phyloP scores from a whole-genome alignment of 2,329 filamentous ascomycete species.

The Arthrobotrys megalospora region DNA sequence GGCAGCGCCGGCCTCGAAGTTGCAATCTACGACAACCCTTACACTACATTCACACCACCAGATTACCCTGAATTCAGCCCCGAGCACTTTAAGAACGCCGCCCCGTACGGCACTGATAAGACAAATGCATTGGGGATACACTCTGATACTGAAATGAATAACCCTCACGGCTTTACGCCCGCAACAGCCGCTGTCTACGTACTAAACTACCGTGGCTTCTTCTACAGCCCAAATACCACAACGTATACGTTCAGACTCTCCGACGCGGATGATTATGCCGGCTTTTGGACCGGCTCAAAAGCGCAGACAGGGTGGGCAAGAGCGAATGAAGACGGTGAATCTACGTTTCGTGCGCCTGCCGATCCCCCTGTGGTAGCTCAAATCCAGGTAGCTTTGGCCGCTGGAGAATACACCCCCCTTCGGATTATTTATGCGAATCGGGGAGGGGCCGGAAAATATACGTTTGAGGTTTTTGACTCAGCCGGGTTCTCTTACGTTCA shows the following conservation, averaged over 20 bases:
- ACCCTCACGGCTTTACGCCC: conserved; percentile 40
- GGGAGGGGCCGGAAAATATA: conserved; percentile 36
- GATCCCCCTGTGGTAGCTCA: background rate
- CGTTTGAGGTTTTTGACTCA: conserved; percentile 27
- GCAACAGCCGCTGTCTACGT: conserved; percentile 7
- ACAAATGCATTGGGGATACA: conserved; percentile 28
- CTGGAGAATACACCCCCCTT: conserved; percentile 29
- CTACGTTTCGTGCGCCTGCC: conserved; percentile 12
- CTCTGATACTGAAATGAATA: conserved; percentile 6
- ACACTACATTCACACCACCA: background rate
- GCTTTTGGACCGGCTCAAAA: conserved; percentile 30
- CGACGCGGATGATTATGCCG: conserved; percentile 29
- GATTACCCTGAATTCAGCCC: conserved; percentile 28
- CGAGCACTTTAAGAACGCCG: conserved; percentile 30
- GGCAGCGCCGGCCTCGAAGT: conserved; percentile 38
- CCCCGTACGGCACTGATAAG: conserved; percentile 6
- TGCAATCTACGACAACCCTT: conserved; percentile 43
- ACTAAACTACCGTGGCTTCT: conserved; percentile 43
- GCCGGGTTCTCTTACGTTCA: conserved; percentile 24
- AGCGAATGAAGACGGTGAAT: conserved; percentile 25
- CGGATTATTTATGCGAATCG: conserved; percentile 41
- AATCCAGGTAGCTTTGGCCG: conserved; percentile 14
- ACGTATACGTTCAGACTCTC: conserved; percentile 34
- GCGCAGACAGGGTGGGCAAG: conserved; percentile 33
- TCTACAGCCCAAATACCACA: conserved; percentile 33